Conservation (phyloP, 2,329 filamentous ascomycete genomes). For the Stagonosporopsis rhizophila region DNA sequence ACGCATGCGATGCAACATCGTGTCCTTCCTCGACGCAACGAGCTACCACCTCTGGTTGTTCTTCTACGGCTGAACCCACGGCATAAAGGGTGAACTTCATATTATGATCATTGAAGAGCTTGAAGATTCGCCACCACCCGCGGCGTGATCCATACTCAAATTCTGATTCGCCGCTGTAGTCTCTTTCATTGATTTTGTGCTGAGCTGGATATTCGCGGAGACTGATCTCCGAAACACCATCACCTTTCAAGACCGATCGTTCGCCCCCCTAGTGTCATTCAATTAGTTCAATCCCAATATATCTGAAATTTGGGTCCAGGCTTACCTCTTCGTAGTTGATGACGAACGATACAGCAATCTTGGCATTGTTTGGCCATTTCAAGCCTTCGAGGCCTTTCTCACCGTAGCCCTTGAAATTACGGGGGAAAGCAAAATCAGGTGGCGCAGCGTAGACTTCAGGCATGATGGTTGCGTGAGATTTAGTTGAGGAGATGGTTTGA, state of each 20-base stretch:
- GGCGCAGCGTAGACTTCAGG: conserved; percentile 36
- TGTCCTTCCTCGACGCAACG: conserved; percentile 59
- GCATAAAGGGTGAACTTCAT: conserved; percentile 62
- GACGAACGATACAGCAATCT: conserved; percentile 50
- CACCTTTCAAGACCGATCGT: conserved; percentile 33
- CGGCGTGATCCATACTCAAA: conserved; percentile 61
- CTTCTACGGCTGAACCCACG: conserved; percentile 58
- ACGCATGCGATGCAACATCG: conserved; percentile 59
- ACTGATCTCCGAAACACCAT: conserved; percentile 40
- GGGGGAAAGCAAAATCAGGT: conserved; percentile 37
- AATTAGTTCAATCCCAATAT: not conserved
- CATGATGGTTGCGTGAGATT: conserved; percentile 16
- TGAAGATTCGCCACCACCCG: conserved; percentile 60
- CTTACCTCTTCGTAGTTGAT: conserved; percentile 27
- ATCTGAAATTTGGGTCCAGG: not conserved
- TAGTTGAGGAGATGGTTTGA: not conserved
- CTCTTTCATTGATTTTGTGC: conserved; percentile 52
- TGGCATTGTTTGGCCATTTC: conserved; percentile 39
- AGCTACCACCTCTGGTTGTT: conserved; percentile 57
- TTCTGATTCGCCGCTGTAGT: conserved; percentile 57
- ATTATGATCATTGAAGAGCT: conserved; percentile 56
- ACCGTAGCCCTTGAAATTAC: conserved; percentile 55
- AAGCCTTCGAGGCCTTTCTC: conserved; percentile 47
- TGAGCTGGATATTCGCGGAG: conserved; percentile 48
- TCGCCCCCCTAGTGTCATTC: conserved; percentile 2